These are phyloP conservation scores for Onygenales sp. DNA, from an alignment of 2,329 filamentous ascomycete genomes.

Conservation along the genomic window DNA sequence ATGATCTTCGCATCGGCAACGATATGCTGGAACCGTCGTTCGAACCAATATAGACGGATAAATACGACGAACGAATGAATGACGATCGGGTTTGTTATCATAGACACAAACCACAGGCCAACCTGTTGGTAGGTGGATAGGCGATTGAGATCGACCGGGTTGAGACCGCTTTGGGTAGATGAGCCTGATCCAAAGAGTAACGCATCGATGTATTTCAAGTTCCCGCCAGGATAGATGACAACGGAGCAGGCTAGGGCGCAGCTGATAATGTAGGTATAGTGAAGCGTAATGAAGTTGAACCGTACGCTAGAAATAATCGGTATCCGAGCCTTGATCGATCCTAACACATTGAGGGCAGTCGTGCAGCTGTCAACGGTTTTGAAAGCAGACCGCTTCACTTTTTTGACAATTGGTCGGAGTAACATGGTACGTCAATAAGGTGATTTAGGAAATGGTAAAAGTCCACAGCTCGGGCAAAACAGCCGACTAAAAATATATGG, in stretches of 20 bases:
- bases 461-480: too few relatives aligned
- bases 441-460: too few relatives aligned
- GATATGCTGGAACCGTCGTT: constrained; percentile 84
- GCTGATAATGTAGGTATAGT: constrained; percentile 67
- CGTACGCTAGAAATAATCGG: constrained; percentile 28
- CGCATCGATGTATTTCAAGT: constrained; percentile 72
- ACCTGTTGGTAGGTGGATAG: constrained; percentile 66
- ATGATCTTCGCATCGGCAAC: constrained; percentile 61
- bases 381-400: neutral
- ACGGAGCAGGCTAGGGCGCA: constrained; percentile 66
- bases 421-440: too few relatives aligned
- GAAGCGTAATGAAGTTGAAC: constrained; percentile 38
- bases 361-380: neutral
- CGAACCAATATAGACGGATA: constrained; percentile 92
- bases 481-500: too few relatives aligned
- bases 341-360: neutral
- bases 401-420: neutral
- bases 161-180: constrained; percentile 87
- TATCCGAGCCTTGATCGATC: constrained; percentile 22
- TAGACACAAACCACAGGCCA: constrained; percentile 60
- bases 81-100: constrained; percentile 72
- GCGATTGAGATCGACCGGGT: constrained; percentile 59
- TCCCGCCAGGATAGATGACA: constrained; percentile 58
- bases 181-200: constrained; percentile 79
- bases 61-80: constrained; percentile 84